phyloP scores from a whole-genome alignment of 1,139 yeast genomes.

The Candida tropicalis region DNA sequence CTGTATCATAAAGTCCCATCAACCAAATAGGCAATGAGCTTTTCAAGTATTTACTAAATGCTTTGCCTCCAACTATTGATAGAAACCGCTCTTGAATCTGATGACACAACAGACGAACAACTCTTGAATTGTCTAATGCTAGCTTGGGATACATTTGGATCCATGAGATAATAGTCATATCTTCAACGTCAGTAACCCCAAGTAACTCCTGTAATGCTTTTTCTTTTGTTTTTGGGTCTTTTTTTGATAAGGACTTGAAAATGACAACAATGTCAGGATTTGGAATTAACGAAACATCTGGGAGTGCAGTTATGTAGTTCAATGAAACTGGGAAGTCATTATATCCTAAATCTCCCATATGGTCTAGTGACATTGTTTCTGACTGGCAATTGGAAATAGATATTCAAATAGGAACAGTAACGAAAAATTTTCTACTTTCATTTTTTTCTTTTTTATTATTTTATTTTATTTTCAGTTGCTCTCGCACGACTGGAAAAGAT shows the following conservation, averaged over 20 bases:
- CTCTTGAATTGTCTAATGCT: slow-evolving; percentile 68
- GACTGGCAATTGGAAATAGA: too few relatives aligned
- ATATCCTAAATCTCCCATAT: slow-evolving; percentile 34
- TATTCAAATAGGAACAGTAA: too few relatives aligned
- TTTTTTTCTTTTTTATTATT: not conserved
- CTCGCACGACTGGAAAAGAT: too few relatives aligned
- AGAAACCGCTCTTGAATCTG: slow-evolving; percentile 57
- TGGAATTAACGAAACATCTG: slow-evolving; percentile 63
- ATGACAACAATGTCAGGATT: slow-evolving; percentile 63
- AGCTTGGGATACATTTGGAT: slow-evolving; percentile 80
- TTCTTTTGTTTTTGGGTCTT: slow-evolving; percentile 83
- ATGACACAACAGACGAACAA: slow-evolving; percentile 64
- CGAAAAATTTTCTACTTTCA: not conserved
- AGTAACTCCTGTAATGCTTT: slow-evolving; percentile 67
- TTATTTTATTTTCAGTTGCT: not conserved
- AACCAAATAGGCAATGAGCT: slow-evolving; percentile 76
- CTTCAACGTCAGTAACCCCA: slow-evolving; percentile 30
- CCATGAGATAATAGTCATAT: slow-evolving; percentile 66
- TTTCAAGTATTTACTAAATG: slow-evolving; percentile 62
- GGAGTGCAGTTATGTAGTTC: slow-evolving; percentile 76
- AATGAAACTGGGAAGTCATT: slow-evolving; percentile 71
- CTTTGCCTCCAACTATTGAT: slow-evolving; percentile 60
- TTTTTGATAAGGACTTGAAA: slow-evolving; percentile 74
- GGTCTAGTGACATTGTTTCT: not conserved
- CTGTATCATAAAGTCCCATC: slow-evolving; percentile 70